Evolutionary conservation across 2,329 filamentous ascomycete genomes (phyloP).

Genomic region (Meredithiella fracta): DNA sequence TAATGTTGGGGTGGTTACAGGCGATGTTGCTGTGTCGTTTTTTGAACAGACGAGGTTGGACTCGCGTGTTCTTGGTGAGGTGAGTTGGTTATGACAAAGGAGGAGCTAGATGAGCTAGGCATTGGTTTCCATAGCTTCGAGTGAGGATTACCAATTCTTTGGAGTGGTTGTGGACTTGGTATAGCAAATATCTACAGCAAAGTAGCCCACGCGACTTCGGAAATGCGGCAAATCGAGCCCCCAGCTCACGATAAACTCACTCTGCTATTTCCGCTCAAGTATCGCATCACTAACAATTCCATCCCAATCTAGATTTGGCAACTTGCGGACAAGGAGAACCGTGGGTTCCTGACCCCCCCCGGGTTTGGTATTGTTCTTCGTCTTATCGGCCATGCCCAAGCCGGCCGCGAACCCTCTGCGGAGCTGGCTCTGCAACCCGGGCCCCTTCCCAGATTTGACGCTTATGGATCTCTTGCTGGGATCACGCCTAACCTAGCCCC

Average conservation of each 20-base stretch:
- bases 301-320: constrained; percentile 68
- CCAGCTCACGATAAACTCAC: too few species aligned
- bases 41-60: constrained; percentile 91
- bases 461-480: constrained; percentile 36
- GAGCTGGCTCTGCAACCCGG: constrained; percentile 73
- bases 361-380: constrained; percentile 87
- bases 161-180: too few species aligned
- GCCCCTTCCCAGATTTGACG: constrained; percentile 80
- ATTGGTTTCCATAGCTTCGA: too few species aligned
- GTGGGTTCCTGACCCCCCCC: constrained; percentile 77
- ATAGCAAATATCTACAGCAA: too few species aligned
- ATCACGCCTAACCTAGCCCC: constrained; percentile 18
- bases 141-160: too few species aligned
- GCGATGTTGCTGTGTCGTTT: constrained; percentile 91
- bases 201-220: too few species aligned
- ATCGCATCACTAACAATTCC: constrained; percentile 1
- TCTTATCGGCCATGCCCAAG: constrained; percentile 90
- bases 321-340: constrained; percentile 92
- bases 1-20: constrained; percentile 80
- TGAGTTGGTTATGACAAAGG: constrained; percentile 27
- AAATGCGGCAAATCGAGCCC: too few species aligned
- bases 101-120: neutral
- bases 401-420: constrained; percentile 60
- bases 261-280: too few species aligned
- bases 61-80: constrained; percentile 73